Evolutionary conservation across 441 rosid species (phyloP), one percentile per base, ranked within the genome.

Genomic region (Populus hybrid): DNA sequence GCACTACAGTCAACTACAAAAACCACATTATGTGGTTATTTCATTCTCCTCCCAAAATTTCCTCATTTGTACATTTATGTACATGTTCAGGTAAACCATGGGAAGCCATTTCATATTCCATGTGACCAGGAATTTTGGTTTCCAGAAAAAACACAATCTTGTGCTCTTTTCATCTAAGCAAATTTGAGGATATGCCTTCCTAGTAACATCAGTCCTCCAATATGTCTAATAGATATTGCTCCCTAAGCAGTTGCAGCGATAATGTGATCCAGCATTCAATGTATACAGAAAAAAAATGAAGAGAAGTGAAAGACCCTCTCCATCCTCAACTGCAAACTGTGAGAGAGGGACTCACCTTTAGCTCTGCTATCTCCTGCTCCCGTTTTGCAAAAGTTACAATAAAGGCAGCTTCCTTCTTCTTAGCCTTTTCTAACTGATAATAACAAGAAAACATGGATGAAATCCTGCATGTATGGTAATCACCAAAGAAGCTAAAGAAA

Each of bases 391-490:
- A 96, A 76, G 94, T 94, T 78, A 96, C 99, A 79, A 96, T 94
- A 85, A 92, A 93, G 14, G 99, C 96, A 69, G 98, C 99, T 88
- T 96, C 99, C 85, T 96, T 96, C 86, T 96, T 93, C 92, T 88
- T 93, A 53, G 98, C 96, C 65, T 93, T 91, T 79, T 96, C 99
- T 76, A 94, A 86, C 98, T 94, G 91, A 79, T 79, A 81, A 79
- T 66, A 83, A 63, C 68, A 83, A 76, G 36, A 71, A 79, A 77
- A 38, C 66, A 80, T 33, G 69, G 69, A 69, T 72, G 78, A 78
- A 81, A 84, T 81, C 73, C 29, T 68, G 71, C 18, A 82, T 67
- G 69, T 21, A 71, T 29, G 74, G 73, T 29, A 31, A 35, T 7
- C 56, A 73, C 72, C 67, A 42, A 14, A 45, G 69, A 23, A 70